Evolutionary conservation across 768 basidiomycete species (phyloP).

Genomic region (Pulveroboletus ravenelii): DNA sequence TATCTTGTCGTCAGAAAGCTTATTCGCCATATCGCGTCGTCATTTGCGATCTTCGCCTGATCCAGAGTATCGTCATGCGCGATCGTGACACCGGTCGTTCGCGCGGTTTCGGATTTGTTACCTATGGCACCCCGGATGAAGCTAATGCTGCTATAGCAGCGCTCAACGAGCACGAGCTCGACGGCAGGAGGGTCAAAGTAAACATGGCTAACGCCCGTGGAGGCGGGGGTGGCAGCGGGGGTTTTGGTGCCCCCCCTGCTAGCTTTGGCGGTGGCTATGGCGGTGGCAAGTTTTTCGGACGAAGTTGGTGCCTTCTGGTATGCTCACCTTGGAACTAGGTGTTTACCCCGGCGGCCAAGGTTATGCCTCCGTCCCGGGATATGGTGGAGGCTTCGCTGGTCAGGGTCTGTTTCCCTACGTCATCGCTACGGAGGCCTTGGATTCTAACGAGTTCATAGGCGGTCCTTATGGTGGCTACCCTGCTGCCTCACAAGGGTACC

Average conservation of each 20-base stretch:
- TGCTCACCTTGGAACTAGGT: slow-evolving; percentile 20
- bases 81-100: slow-evolving; percentile 97
- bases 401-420: slow-evolving; percentile 6
- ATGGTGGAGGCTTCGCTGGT: slow-evolving; percentile 20
- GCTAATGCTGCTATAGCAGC: slow-evolving; percentile 71
- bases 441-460: slow-evolving; percentile 2
- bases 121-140: slow-evolving; percentile 55
- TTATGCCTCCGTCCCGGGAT: slow-evolving; percentile 17
- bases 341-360: slow-evolving; percentile 29
- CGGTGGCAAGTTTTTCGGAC: slow-evolving; percentile 6
- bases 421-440: neutral
- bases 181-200: slow-evolving; percentile 86
- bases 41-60: slow-evolving; percentile 24
- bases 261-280: slow-evolving; percentile 30
- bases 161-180: slow-evolving; percentile 89
- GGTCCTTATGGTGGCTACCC: slow-evolving; percentile 11
- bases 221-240: slow-evolving; percentile 42
- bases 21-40: slow-evolving; percentile 10
- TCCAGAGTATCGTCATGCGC: slow-evolving; percentile 94
- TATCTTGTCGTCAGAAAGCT: slow-evolving; percentile 21
- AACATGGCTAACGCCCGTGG: slow-evolving; percentile 79
- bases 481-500: slow-evolving; percentile 15
- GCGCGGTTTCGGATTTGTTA: slow-evolving; percentile 96
- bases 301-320: neutral
- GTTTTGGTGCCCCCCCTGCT: slow-evolving; percentile 29